A percentile compares a stretch with the other conserved stretches of the same genome.
Conservation (phyloP, 768 basidiomycete genomes). For the Imleria badia region DNA sequence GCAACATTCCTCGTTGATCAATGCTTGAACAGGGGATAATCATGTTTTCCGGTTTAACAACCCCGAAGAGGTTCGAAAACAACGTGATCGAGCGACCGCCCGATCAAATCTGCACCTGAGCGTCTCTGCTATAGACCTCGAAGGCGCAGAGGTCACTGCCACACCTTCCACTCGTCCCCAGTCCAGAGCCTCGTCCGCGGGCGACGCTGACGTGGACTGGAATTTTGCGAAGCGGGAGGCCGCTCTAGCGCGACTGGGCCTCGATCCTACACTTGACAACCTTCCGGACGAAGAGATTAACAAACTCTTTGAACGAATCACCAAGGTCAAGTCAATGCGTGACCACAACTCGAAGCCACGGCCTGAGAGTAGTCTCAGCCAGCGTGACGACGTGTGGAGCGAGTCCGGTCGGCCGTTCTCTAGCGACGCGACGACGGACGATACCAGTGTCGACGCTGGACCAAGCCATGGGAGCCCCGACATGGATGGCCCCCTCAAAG, state of each 20-base stretch:
- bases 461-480: conserved; percentile 64
- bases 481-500: conserved; percentile 60
- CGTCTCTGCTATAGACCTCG: conserved; percentile 65
- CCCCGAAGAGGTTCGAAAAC: conserved; percentile 91
- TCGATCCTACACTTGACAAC: conserved; percentile 88
- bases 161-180: conserved; percentile 68
- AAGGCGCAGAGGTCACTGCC: conserved; percentile 39
- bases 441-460: conserved; percentile 77
- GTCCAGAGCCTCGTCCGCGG: conserved; percentile 69
- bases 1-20: conserved; percentile 1
- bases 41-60: conserved; percentile 98
- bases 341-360: conserved; percentile 78
- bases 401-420: conserved; percentile 78
- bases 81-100: conserved; percentile 75
- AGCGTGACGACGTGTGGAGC: conserved; percentile 87
- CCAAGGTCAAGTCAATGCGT: conserved; percentile 85
- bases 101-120: conserved; percentile 69
- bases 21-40: conserved; percentile 67
- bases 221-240: conserved; percentile 96
- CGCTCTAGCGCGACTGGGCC: conserved; percentile 79
- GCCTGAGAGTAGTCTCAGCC: conserved; percentile 87
- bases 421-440: conserved; percentile 80
- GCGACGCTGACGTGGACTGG: conserved; percentile 86
- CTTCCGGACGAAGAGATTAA: conserved; percentile 94
- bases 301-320: conserved; percentile 91